Evolutionary conservation across 139 green algal genomes (phyloP), one percentile per base, ranked within the genome.

Genomic region (Parachlorella kessleri): DNA sequence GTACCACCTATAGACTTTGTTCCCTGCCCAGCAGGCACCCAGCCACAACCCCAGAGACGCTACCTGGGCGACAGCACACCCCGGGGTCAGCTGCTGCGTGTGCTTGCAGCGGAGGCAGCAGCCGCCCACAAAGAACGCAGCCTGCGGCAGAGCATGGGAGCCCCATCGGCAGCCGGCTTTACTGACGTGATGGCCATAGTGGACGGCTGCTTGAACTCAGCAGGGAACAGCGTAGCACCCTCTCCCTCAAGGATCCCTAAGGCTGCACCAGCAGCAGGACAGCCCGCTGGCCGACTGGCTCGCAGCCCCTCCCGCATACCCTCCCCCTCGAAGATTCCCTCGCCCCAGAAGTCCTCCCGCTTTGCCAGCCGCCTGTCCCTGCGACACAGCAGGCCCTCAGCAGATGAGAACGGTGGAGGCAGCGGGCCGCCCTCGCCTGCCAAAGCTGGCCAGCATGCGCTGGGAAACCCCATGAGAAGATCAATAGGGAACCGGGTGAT

Each of bases 71-170:
- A 75, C 39, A 66, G 65, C 53, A 81, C 76, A 10, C 77, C 77
- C 9, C 41, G 77, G 4, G 67, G 67, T 39, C 66, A 54, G 39
- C 77, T 82, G 55, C 71, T 82, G 40, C 59, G 73, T 32, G 41
- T 41, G 55, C 66, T 82, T 37, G 77, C 77, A 3, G 40, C 59
- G 1, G 77, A 82, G 63, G 77, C 77, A 6, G 65, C 63, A 24
- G 42, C 36, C 32, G 77, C 48, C 32, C 77, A 82, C 32, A 65
- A 53, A 42, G 42, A 82, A 41, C 75, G 75, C 73, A 41, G 38
- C 38, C 26, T 37, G 2, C 3, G 38, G 23, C 36, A 7, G 14
- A 59, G 48, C 48, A 59, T 59, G 48, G 21, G 14, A 28, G 48
- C 48, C 14, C 48, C 48, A 59, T 59, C 48, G n/a, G n/a, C n/a